Evolutionary conservation across 2,329 filamentous ascomycete genomes (phyloP).

Genomic region (Monilinia fructigena): DNA sequence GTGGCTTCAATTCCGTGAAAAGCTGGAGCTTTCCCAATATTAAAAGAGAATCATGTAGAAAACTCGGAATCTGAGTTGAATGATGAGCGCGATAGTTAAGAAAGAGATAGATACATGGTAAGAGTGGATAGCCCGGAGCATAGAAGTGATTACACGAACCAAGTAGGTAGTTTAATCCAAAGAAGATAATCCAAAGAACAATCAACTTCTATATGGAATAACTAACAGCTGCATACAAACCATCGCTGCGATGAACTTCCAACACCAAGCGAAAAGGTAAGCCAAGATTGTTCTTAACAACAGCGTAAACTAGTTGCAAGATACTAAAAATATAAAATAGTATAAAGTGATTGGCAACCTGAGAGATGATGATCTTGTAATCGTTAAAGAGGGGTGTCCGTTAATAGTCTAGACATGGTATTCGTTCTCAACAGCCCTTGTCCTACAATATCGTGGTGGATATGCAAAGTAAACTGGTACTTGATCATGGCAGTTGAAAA

Average conservation of each 20-base stretch:
- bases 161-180: too few species aligned
- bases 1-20: too few species aligned
- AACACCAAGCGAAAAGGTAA: not conserved
- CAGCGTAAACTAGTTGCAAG: too few species aligned
- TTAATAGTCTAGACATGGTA: not conserved
- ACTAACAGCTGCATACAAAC: not conserved
- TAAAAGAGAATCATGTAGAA: too few species aligned
- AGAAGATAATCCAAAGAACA: not conserved
- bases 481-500: too few species aligned
- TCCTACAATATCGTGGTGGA: not conserved
- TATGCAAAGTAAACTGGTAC: too few species aligned
- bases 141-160: not conserved
- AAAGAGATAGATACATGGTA: too few species aligned
- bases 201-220: too few species aligned
- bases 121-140: not conserved
- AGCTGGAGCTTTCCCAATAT: too few species aligned
- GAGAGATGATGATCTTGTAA: not conserved
- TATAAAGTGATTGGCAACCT: too few species aligned
- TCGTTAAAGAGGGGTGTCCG: rapidly evolving
- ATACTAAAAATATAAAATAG: not conserved
- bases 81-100: not conserved
- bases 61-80: too few species aligned
- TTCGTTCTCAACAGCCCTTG: not conserved
- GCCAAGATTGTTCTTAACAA: too few species aligned
- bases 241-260: not conserved